Conservation (phyloP, 179 eudicot genomes). For the Monotropa hypopitys region DNA sequence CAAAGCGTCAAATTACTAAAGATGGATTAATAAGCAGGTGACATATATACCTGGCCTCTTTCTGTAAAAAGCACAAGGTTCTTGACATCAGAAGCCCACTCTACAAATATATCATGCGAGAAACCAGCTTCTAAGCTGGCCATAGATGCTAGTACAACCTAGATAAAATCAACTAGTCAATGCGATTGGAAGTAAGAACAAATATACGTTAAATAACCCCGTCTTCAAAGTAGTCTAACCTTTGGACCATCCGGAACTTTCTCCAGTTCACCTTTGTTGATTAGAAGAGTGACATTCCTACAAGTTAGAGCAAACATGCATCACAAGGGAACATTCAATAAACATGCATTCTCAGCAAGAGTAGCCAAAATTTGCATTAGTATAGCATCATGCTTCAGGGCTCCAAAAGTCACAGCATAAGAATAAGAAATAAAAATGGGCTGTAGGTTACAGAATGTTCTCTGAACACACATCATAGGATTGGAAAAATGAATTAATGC, state of each 20-base stretch:
- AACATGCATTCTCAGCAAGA: not conserved
- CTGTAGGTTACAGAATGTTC: not conserved
- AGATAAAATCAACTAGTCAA: constrained; percentile 12
- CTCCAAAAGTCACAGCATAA: not conserved
- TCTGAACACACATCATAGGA: not conserved
- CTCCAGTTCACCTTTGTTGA: constrained; percentile 75
- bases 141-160: constrained; percentile 95
- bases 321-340: not conserved
- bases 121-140: constrained; percentile 93
- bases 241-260: constrained; percentile 85
- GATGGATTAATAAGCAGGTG: not conserved
- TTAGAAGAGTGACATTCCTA: constrained; percentile 73
- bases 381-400: not conserved
- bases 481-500: not conserved
- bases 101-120: constrained; percentile 89
- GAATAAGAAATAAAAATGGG: not conserved
- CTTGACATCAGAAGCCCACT: constrained; percentile 86
- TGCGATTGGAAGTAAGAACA: constrained; percentile 4
- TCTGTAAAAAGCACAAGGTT: constrained; percentile 94
- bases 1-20: not conserved
- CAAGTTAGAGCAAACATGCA: constrained; percentile 19
- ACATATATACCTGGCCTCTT: constrained; percentile 77
- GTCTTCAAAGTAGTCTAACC: constrained; percentile 28
- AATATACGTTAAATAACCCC: not conserved
- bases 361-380: not conserved